phyloP scores from a whole-genome alignment of 108 stramenopile species.

The Skeletonema marinoi region DNA sequence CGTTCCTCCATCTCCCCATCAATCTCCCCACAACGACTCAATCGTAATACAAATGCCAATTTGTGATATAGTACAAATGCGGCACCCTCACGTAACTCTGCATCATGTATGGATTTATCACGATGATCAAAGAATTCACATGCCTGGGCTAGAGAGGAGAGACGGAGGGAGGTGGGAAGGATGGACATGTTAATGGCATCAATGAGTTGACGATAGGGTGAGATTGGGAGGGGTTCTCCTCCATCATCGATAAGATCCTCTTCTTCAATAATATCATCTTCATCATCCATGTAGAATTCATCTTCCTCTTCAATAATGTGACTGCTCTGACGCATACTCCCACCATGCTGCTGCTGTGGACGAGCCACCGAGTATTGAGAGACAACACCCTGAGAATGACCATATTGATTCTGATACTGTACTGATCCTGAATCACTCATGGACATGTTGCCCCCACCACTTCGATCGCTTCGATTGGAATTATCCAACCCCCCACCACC shows the following conservation, averaged over 20 bases:
- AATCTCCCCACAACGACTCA: conserved; percentile 13
- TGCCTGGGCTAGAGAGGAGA: conserved; percentile 45
- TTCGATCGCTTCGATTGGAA: background rate
- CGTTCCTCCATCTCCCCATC: conserved; percentile 14
- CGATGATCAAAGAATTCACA: conserved; percentile 58
- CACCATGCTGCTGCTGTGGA: background rate
- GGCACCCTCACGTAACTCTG: conserved; percentile 52
- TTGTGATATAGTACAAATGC: conserved; percentile 59
- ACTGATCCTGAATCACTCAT: no score
- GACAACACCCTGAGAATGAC: background rate
- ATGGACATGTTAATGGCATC: conserved; percentile 63
- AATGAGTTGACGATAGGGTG: conserved; percentile 48
- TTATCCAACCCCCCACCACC: background rate
- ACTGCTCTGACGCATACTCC: background rate
- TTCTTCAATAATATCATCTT: background rate
- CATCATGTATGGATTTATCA: conserved; percentile 51
- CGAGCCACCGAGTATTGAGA: background rate
- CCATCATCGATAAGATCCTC: background rate
- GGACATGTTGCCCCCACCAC: no score
- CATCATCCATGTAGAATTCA: background rate
- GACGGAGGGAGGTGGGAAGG: conserved; percentile 45
- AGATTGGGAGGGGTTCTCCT: conserved; percentile 25
- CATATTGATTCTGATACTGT: background rate
- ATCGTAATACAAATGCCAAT: conserved; percentile 42
- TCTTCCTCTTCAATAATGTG: background rate